Evolutionary conservation across 2,329 filamentous ascomycete genomes (phyloP).

Genomic region (Paraphoma sp.): DNA sequence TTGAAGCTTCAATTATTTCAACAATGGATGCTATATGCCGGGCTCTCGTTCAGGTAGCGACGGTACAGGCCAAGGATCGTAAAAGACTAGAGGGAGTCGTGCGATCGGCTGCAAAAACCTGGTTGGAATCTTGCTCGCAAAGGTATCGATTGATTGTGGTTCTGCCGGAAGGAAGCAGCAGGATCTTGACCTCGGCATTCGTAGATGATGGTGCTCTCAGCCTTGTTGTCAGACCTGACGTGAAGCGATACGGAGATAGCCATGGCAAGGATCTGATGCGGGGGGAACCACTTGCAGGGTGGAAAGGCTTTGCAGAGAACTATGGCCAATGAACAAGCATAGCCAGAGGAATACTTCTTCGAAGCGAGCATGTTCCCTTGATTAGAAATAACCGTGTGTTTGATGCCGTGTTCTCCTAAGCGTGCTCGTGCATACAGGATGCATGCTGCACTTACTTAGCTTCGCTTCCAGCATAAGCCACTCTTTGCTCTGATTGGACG

Average conservation of each 20-base stretch:
- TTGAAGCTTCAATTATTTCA: constrained; percentile 1
- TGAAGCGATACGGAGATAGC: constrained; percentile 20
- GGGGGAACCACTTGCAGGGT: constrained; percentile 14
- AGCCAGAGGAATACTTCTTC: neutral
- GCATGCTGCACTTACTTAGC: neutral
- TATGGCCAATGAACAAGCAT: neutral
- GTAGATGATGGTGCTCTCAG: constrained; percentile 1
- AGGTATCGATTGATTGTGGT: constrained; percentile 13
- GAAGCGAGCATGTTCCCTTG: neutral
- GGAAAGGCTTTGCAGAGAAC: constrained; percentile 7
- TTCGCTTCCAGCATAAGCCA: neutral
- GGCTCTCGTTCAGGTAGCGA: constrained; percentile 6
- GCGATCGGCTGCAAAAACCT: constrained; percentile 11
- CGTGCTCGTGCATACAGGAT: neutral
- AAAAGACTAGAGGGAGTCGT: constrained; percentile 9
- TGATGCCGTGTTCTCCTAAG: neutral
- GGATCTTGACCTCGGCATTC: constrained; percentile 1
- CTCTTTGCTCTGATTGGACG: neutral
- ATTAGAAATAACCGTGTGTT: neutral
- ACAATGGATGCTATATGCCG: constrained; percentile 1
- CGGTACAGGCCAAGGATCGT: constrained; percentile 2
- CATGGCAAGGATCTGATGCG: constrained; percentile 13
- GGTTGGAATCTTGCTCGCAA: constrained; percentile 21
- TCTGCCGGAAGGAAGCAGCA: constrained; percentile 3
- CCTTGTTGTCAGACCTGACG: constrained; percentile 15